Evolutionary conservation across 495 filamentous ascomycete species (phyloP).

Genomic region (Copromyces sp.): DNA sequence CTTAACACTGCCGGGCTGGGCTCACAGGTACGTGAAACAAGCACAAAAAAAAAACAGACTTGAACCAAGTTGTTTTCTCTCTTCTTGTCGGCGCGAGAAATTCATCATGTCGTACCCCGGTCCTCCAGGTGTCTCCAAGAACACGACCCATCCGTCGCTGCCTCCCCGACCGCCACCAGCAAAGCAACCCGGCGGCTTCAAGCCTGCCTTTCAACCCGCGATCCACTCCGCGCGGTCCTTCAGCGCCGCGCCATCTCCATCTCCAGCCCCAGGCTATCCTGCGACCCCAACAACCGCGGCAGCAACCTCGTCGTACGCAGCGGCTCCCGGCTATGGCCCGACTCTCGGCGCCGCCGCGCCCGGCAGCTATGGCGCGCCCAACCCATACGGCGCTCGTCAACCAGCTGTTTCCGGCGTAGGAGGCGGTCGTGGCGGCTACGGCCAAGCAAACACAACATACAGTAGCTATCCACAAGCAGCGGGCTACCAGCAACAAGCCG

Average conservation of each 20-base stretch:
- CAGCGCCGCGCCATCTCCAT: slow-evolving; percentile 7
- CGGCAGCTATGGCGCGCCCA: slow-evolving; percentile 28
- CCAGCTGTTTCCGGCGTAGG: slow-evolving; percentile 19
- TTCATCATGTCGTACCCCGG: slow-evolving; percentile 95
- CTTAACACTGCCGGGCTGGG: slow-evolving; percentile 12
- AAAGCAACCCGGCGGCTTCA: slow-evolving; percentile 46
- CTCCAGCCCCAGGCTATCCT: slow-evolving; percentile 20
- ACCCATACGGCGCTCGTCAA: slow-evolving; percentile 25
- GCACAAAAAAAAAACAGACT: slow-evolving; percentile 11
- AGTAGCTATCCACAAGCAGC: slow-evolving; percentile 34
- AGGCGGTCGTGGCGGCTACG: slow-evolving; percentile 20
- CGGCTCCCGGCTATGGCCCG: slow-evolving; percentile 18
- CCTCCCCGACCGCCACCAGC: slow-evolving; percentile 74
- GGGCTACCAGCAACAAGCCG: slow-evolving; percentile 36
- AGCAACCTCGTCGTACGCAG: slow-evolving; percentile 9
- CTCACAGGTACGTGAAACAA: slow-evolving; percentile 41
- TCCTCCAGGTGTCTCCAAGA: slow-evolving; percentile 70
- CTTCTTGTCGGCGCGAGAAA: slow-evolving; percentile 39
- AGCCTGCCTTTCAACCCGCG: slow-evolving; percentile 45
- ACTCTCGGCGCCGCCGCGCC: slow-evolving; percentile 15
- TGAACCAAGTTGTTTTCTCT: slow-evolving; percentile 6
- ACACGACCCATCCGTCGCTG: slow-evolving; percentile 52
- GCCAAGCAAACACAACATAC: slow-evolving; percentile 25
- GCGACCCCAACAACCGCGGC: slow-evolving; percentile 9
- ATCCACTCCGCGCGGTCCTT: slow-evolving; percentile 5